These are phyloP conservation scores for Sambucus nigra DNA, from an alignment of 129 eudicot genomes.

Conservation along the genomic window DNA sequence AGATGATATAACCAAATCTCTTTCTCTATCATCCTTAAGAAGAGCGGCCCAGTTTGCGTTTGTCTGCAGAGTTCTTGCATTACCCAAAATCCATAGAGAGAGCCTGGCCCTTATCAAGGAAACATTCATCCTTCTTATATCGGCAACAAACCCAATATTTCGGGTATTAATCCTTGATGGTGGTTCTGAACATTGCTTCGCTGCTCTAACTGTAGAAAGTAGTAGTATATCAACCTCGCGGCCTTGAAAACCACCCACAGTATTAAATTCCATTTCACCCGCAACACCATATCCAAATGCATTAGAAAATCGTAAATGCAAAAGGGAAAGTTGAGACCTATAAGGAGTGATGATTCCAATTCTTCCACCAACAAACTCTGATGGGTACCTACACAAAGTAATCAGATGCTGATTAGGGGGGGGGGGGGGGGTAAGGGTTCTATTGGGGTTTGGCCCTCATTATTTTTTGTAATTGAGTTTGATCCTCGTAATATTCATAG, in stretches of 20 bases:
- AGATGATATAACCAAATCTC: constrained; percentile 46
- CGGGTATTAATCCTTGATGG: constrained; percentile 21
- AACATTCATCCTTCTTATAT: constrained; percentile 98
- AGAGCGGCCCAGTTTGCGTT: constrained; percentile 91
- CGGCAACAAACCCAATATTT: constrained; percentile 88
- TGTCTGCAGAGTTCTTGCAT: constrained; percentile 65
- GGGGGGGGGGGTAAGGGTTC: too few relatives aligned
- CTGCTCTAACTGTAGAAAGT: constrained; percentile 90
- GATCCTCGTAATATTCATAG: too few relatives aligned
- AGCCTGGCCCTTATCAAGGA: constrained; percentile 84
- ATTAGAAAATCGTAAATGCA: constrained; percentile 64
- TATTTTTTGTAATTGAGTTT: too few relatives aligned
- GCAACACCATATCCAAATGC: constrained; percentile 72
- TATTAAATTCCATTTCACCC: constrained; percentile 81
- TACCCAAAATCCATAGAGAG: constrained; percentile 89
- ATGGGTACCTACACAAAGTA: constrained; percentile 45
- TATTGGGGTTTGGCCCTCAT: too few relatives aligned
- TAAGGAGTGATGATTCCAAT: constrained; percentile 94
- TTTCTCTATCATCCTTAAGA: constrained; percentile 54
- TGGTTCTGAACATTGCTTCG: constrained; percentile 27
- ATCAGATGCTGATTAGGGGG: constrained; percentile 1
- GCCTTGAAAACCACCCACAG: constrained; percentile 98
- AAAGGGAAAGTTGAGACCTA: constrained; percentile 61
- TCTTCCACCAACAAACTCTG: constrained; percentile 69
- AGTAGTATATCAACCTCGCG: constrained; percentile 91